These are phyloP conservation scores for Pseudotsuga menziesii DNA, from an alignment of 75 land plant genomes.

Conservation along the genomic window DNA sequence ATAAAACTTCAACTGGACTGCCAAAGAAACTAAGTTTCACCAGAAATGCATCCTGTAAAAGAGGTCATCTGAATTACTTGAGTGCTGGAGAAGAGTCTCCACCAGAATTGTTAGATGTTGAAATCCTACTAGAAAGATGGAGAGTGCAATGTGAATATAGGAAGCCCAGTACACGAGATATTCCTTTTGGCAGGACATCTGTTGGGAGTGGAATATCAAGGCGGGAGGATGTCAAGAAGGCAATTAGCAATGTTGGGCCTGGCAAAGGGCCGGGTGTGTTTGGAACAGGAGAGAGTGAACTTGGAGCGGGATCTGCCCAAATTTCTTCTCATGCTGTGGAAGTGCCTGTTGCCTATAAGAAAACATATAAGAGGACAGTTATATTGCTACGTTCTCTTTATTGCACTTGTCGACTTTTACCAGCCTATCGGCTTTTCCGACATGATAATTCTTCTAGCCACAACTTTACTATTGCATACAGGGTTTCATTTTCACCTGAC, in stretches of 20 bases:
- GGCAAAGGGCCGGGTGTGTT: neutral
- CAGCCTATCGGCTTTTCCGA: slow-evolving; percentile 69
- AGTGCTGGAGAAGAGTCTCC: slow-evolving; percentile 16
- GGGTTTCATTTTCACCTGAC: slow-evolving; percentile 45
- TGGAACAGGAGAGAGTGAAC: neutral
- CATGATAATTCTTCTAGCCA: slow-evolving; percentile 53
- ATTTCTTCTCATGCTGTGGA: slow-evolving; percentile 26
- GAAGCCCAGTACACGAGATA: slow-evolving; percentile 14
- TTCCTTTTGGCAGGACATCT: slow-evolving; percentile 3
- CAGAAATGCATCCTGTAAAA: neutral
- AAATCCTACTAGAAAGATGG: slow-evolving; percentile 79
- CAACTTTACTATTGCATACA: slow-evolving; percentile 42
- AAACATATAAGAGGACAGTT: slow-evolving; percentile 32
- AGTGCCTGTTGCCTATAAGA: slow-evolving; percentile 46
- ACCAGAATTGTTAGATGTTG: slow-evolving; percentile 13
- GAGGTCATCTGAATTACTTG: slow-evolving; percentile 7
- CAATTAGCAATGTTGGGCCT: slow-evolving; percentile 10
- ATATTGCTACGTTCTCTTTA: slow-evolving; percentile 72
- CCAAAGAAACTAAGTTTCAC: neutral
- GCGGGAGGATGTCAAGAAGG: slow-evolving; percentile 17
- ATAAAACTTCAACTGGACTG: slow-evolving; percentile 2
- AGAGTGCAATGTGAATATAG: slow-evolving; percentile 52
- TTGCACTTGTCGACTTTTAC: slow-evolving; percentile 58
- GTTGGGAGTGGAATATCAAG: slow-evolving; percentile 11
- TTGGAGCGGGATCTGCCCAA: neutral